phyloP scores from a whole-genome alignment of 257 asterid genomes.

The Hygrophila difformis region DNA sequence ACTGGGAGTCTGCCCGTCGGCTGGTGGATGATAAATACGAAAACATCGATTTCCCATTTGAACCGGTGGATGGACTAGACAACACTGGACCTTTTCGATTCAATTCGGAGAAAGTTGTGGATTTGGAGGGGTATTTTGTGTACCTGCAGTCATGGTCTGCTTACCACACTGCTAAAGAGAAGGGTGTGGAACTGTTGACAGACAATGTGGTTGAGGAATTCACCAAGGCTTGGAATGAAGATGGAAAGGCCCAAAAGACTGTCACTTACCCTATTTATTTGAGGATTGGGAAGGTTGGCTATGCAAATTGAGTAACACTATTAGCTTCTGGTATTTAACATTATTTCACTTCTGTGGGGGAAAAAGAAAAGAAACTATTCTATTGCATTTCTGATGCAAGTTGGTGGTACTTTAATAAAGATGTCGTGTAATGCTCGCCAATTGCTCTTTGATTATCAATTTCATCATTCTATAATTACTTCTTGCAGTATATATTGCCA shows the following conservation, averaged over 20 bases:
- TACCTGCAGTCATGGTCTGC: conserved; percentile 68
- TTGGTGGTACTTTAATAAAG: too few species aligned
- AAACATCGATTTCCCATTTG: conserved; percentile 59
- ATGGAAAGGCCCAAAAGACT: conserved; percentile 29
- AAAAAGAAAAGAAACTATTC: too few species aligned
- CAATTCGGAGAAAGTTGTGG: conserved; percentile 41
- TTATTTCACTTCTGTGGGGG: too few species aligned
- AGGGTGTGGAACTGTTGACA: conserved; percentile 57
- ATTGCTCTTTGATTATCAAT: too few species aligned
- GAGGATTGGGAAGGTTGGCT: conserved; percentile 69
- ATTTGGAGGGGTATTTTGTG: conserved; percentile 38
- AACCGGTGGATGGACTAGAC: conserved; percentile 48
- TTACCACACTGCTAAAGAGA: conserved; percentile 59
- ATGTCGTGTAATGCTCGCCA: too few species aligned
- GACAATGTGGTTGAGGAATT: conserved; percentile 37
- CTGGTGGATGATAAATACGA: conserved; percentile 44
- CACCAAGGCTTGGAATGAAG: conserved; percentile 55
- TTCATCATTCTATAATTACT: too few species aligned
- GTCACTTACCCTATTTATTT: conserved; percentile 48
- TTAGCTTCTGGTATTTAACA: neutral
- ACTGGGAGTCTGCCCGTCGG: conserved; percentile 27
- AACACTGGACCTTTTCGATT: conserved; percentile 59
- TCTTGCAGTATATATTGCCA: too few species aligned
- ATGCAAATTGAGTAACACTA: conserved; percentile 15
- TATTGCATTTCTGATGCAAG: too few species aligned